Evolutionary conservation across 345 rosid species (phyloP).

Genomic region (Salix dunnii): DNA sequence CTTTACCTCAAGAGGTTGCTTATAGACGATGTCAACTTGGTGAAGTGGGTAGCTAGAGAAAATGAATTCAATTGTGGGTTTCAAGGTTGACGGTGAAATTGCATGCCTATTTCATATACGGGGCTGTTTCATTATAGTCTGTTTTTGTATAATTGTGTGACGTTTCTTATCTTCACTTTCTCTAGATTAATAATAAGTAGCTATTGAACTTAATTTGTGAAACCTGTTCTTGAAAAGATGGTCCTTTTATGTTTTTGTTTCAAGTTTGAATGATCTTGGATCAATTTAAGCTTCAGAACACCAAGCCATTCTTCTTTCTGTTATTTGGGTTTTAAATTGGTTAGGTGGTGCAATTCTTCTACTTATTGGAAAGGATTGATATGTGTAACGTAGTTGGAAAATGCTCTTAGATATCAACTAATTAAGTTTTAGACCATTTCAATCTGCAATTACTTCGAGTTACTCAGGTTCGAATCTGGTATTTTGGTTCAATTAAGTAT

Average conservation of each 20-base stretch:
- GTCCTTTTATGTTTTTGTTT: not conserved
- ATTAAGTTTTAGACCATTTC: not conserved
- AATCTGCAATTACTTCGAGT: not conserved
- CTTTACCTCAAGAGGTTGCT: not conserved
- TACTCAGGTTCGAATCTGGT: too few relatives aligned
- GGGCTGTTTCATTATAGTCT: not conserved
- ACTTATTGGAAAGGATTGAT: not conserved
- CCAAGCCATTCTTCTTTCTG: not conserved
- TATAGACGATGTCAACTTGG: not conserved
- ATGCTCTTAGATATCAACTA: not conserved
- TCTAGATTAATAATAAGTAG: not conserved
- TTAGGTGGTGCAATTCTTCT: not conserved
- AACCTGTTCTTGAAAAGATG: not conserved
- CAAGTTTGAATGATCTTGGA: not conserved
- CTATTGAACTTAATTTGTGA: not conserved
- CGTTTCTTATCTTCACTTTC: not conserved
- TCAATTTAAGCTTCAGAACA: not conserved
- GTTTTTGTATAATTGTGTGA: not conserved
- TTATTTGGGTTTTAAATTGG: not conserved
- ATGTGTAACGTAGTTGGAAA: not conserved
- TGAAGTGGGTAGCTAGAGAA: not conserved
- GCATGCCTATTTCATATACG: not conserved
- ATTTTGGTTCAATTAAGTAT: too few relatives aligned
- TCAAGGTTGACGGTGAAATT: not conserved
- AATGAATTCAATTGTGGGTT: conserved; percentile 7